A percentile compares a stretch with the other conserved stretches of the same genome.
These are phyloP conservation scores for Coniferiporia sulphurascens DNA, from an alignment of 1,284 basidiomycete species.

Conservation along the genomic window DNA sequence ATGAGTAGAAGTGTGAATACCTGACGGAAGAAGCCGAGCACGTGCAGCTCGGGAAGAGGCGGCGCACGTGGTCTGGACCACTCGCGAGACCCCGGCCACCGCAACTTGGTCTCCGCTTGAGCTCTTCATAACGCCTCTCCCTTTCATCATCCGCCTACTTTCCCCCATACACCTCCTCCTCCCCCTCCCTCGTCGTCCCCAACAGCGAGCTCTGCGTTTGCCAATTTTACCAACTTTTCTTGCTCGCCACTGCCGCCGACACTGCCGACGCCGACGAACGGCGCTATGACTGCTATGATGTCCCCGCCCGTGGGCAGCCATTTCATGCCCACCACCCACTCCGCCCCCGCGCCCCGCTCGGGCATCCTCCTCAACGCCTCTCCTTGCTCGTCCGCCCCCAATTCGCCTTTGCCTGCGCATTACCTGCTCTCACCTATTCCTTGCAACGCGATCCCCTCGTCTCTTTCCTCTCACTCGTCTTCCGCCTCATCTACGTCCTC, in stretches of 20 bases:
- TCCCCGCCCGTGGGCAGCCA: constrained; percentile 4
- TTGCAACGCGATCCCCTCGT: neutral
- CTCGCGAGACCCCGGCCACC: no score
- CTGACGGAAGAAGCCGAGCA: no score
- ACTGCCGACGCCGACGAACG: neutral
- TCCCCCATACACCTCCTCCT: neutral
- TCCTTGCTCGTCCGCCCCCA: constrained; percentile 14
- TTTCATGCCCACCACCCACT: constrained; percentile 8
- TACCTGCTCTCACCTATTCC: constrained; percentile 3
- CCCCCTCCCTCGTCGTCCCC: neutral
- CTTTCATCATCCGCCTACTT: neutral
- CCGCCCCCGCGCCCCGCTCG: neutral
- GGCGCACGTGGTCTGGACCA: no score
- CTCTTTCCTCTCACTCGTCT: constrained; percentile 14
- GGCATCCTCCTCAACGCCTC: constrained; percentile 19
- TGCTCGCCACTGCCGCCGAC: neutral
- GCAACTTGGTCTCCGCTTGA: no score
- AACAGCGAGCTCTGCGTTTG: neutral
- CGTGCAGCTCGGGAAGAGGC: no score
- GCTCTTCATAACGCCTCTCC: neutral
- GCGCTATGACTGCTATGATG: constrained; percentile 14
- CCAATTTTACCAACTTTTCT: neutral
- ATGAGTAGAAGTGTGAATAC: no score
- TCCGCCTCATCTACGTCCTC: constrained; percentile 15
- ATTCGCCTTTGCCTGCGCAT: constrained; percentile 10